Evolutionary conservation across 345 rosid species (phyloP), one percentile per base, ranked within the genome.

Genomic region (Erodium maritimum): DNA sequence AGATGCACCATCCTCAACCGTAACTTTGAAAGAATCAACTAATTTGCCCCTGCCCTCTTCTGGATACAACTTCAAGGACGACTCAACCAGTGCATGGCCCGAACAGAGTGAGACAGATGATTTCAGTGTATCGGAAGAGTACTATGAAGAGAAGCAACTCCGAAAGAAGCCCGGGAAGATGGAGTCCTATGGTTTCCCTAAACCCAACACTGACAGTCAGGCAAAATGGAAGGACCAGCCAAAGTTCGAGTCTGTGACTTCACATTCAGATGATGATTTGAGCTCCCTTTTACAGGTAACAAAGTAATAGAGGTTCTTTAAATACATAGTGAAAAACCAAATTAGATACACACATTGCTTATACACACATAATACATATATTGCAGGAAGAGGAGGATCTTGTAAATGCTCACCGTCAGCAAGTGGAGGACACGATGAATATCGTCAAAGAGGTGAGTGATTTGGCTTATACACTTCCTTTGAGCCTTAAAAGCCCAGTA

Each of bases 371-470:
- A n/a, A n/a, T n/a, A 42, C 2, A 9, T 48, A 33, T 62, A 55
- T 67, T 64, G 24, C 79, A 91, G 98, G 98, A 91, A 79, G 98
- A 91, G 62, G 96, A 88, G 73, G 96, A 91, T 72, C 89, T 91
- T 23, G 95, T 91, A 46, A 88, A 80, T 79, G 99, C 99, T 46
- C 99, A 91, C 57, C 75, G 99, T 33, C 84, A 83, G 64, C 94
- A 86, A 66, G 96, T 88, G 59, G 99, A 91, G 76, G 95, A 86
- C 25, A 91, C 99, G 1, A 91, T 91, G 96, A 85, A 82, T 70
- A 84, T 91, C 50, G 99, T 91, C 23, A 89, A 69, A 75, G 99
- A 91, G 96, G 99, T 91, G 74, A 23, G 59, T 24, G 10, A 37
- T 62, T 57, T 54, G 11, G 14, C 2, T 5, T 21, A n/a, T 29